These are phyloP conservation scores for Penicillium sp. DNA, from an alignment of 2,329 filamentous ascomycete species.

Conservation along the genomic window DNA sequence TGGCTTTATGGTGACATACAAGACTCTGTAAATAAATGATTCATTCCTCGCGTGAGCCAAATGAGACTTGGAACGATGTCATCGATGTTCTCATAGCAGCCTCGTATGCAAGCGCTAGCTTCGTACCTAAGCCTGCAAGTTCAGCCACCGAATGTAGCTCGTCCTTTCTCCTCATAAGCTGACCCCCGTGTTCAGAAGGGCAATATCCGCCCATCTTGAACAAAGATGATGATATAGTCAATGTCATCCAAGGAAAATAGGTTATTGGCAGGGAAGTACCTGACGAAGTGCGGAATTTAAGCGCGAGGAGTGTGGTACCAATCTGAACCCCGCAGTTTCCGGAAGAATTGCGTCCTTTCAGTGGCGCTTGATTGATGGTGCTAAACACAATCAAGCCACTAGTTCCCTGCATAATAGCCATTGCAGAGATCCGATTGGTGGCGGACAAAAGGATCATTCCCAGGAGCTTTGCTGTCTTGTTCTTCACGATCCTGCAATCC, in stretches of 20 bases:
- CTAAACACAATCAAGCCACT: not conserved
- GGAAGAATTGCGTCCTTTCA: not conserved
- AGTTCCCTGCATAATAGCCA: not conserved
- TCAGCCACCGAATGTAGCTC: not conserved
- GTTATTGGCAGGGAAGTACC: not conserved
- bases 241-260: not conserved
- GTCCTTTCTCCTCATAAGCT: not conserved
- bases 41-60: not conserved
- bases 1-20: conserved; percentile 11
- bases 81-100: not conserved
- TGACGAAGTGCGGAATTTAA: not conserved
- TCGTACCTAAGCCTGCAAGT: not conserved
- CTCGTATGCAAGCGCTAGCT: not conserved
- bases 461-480: not conserved
- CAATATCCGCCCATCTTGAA: not conserved
- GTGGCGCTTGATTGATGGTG: not conserved
- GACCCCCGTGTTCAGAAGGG: not conserved
- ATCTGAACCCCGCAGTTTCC: not conserved
- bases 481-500: not conserved
- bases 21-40: conserved; percentile 15
- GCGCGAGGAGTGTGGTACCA: not conserved
- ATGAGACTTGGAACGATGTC: not conserved
- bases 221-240: not conserved
- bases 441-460: not conserved
- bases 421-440: not conserved